These are phyloP conservation scores for Zygosaccharomyces sapae DNA, from an alignment of 1,139 yeast genomes.

Conservation along the genomic window DNA sequence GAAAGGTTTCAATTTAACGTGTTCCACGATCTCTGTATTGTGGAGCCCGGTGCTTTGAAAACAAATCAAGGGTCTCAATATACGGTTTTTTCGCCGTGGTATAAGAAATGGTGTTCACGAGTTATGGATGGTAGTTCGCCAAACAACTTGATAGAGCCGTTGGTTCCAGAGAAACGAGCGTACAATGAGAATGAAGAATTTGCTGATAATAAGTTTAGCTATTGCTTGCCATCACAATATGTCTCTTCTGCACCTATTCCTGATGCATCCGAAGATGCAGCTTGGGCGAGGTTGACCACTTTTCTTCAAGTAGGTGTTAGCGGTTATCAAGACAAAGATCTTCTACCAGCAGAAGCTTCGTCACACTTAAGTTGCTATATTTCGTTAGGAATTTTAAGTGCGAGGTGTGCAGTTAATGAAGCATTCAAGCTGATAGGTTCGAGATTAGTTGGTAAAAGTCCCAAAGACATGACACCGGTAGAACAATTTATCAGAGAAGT, in stretches of 20 bases:
- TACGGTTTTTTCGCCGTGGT: constrained; percentile 54
- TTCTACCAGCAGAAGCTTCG: constrained; percentile 33
- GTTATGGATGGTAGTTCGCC: constrained; percentile 27
- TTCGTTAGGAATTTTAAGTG: constrained; percentile 46
- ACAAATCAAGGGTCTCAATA: constrained; percentile 47
- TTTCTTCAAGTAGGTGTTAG: constrained; percentile 36
- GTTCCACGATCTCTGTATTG: constrained; percentile 48
- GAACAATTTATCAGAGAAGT: constrained; percentile 49
- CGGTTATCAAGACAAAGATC: constrained; percentile 36
- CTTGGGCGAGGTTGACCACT: constrained; percentile 33
- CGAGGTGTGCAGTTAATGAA: constrained; percentile 40
- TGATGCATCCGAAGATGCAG: constrained; percentile 42
- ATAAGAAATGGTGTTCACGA: constrained; percentile 43
- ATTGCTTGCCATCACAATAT: constrained; percentile 17
- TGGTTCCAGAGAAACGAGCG: constrained; percentile 2
- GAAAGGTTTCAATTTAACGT: constrained; percentile 32
- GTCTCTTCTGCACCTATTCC: constrained; percentile 10
- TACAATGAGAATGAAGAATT: constrained; percentile 7
- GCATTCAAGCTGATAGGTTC: constrained; percentile 32
- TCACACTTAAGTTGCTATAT: constrained; percentile 47
- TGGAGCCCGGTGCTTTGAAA: constrained; percentile 43
- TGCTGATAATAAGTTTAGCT: constrained; percentile 9
- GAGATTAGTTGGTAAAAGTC: constrained; percentile 33
- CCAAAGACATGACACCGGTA: constrained; percentile 32
- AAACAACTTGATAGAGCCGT: constrained; percentile 2